phyloP scores from a whole-genome alignment of 352 stramenopile genomes.

The Phytophthora pseudosyringae region DNA sequence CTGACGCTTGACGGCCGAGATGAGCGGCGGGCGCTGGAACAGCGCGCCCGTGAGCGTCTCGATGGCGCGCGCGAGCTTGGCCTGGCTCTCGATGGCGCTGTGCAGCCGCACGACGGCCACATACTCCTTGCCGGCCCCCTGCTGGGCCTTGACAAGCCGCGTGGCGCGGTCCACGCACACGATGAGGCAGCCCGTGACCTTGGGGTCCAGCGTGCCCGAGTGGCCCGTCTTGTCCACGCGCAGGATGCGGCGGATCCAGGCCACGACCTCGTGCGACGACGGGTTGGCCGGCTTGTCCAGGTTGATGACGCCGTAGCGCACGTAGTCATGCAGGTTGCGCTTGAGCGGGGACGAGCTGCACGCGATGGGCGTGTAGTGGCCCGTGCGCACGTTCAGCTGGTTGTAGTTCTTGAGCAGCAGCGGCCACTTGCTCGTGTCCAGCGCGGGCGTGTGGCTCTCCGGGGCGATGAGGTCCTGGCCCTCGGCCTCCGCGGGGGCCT shows the following conservation, averaged over 20 bases:
- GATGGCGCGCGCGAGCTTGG: slow-evolving; percentile 94
- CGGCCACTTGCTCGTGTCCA: slow-evolving; percentile 98
- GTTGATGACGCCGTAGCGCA: slow-evolving; percentile 99
- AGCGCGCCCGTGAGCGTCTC: slow-evolving; percentile 99
- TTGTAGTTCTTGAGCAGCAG: slow-evolving; percentile 99
- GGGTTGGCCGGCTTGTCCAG: slow-evolving; percentile 99
- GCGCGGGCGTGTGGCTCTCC: slow-evolving; percentile 84
- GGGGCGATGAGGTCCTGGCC: slow-evolving; percentile 84
- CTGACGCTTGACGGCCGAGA: slow-evolving; percentile 99
- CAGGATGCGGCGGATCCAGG: slow-evolving; percentile 99
- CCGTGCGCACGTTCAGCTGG: slow-evolving; percentile 98
- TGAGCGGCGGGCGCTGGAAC: slow-evolving; percentile 99
- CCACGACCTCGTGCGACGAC: slow-evolving; percentile 99
- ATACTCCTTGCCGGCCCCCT: slow-evolving; percentile 99
- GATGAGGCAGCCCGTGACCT: slow-evolving; percentile 99
- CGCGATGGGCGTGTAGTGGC: slow-evolving; percentile 99
- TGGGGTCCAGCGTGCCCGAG: slow-evolving; percentile 99
- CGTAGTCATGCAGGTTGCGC: slow-evolving; percentile 97
- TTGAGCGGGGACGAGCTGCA: slow-evolving; percentile 97
- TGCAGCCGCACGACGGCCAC: slow-evolving; percentile 98
- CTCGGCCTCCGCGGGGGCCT: slow-evolving; percentile 53
- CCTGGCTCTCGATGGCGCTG: slow-evolving; percentile 93
- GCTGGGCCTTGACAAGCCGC: slow-evolving; percentile 87
- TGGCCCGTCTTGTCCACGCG: slow-evolving; percentile 99
- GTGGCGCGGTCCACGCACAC: slow-evolving; percentile 99